Evolutionary conservation across 108 stramenopile species (phyloP), one percentile per base, ranked within the genome.

Genomic region (Epithemia pelagica): DNA sequence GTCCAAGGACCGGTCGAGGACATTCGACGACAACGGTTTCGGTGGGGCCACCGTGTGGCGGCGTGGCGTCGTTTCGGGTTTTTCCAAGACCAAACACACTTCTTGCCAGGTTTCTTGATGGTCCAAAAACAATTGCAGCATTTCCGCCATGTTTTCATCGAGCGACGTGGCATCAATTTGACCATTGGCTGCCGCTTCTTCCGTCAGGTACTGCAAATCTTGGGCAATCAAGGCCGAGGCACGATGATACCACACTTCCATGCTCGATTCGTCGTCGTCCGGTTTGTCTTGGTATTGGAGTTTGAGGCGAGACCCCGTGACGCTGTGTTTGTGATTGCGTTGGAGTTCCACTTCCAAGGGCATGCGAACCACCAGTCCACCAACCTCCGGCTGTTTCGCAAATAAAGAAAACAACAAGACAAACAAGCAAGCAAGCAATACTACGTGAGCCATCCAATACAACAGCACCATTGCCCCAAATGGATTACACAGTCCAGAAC

Each of bases 341-440:
- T 74, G 86, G 30, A 94, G 61, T 80, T 90, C 89, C 24, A 74
- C 77, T 65, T 90, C 89, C 25, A 94, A 75, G 19, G 92, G 92
- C 78, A 94, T 74, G 2, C 92, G 86, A 22, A 80, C 71, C 23
- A 94, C 70, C 51, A 94, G 62, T 20, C 92, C 92, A 25, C 92
- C 89, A 1, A 90, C 79, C 74, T 93, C 88, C 25, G 91, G 85
- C 75, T 86, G n/a, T n/a, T n/a, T n/a, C n/a, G n/a, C n/a, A n/a
- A n/a, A n/a, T n/a, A n/a, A n/a, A n/a, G n/a, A 58, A 18, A 58
- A 58, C 56, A 7, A 58, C 26, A 7, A 61, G 28, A 21, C 27
- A 61, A 10, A 30, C n/a, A n/a, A n/a, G n/a, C n/a, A n/a, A n/a
- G n/a, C n/a, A n/a, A n/a, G n/a, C n/a, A n/a, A n/a, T n/a, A n/a